Conservation (phyloP, 2,329 filamentous ascomycete species). For the Talaromyces sp. region DNA sequence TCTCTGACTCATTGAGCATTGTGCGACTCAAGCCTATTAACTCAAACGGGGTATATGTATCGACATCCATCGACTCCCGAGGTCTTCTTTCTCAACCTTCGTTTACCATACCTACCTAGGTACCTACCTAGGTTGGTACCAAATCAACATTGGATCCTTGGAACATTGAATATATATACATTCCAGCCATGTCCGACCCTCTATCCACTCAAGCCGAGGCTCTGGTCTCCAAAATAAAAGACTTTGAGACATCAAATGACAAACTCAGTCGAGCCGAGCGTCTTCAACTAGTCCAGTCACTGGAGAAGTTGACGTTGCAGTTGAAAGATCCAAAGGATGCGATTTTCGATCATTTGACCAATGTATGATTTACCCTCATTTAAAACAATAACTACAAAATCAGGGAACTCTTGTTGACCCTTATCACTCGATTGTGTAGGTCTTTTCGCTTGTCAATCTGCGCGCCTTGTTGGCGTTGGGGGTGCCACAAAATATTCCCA, state of each 20-base stretch:
- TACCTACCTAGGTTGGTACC: not conserved
- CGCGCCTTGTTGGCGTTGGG: conserved; percentile 19
- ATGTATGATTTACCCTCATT: conserved; percentile 16
- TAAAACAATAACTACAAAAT: not conserved
- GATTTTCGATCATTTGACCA: conserved; percentile 25
- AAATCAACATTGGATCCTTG: not conserved
- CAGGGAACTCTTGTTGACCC: not conserved
- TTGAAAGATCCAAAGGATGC: conserved; percentile 24
- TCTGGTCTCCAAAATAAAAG: conserved; percentile 13
- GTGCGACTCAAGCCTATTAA: not conserved
- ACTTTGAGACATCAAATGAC: conserved; percentile 10
- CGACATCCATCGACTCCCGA: not conserved
- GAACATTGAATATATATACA: not conserved
- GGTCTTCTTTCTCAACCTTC: not conserved
- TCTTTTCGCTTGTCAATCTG: conserved; percentile 16
- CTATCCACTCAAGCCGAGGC: conserved; percentile 15
- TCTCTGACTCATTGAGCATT: not conserved
- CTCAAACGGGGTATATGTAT: not conserved
- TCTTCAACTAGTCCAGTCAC: conserved; percentile 14
- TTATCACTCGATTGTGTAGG: not conserved
- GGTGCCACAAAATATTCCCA: conserved; percentile 25
- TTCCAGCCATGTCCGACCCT: not conserved
- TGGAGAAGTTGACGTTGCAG: conserved; percentile 18
- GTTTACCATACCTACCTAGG: not conserved
- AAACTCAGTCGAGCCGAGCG: conserved; percentile 14